Conservation (phyloP, 768 basidiomycete genomes). For the Favolaschia claudopus region DNA sequence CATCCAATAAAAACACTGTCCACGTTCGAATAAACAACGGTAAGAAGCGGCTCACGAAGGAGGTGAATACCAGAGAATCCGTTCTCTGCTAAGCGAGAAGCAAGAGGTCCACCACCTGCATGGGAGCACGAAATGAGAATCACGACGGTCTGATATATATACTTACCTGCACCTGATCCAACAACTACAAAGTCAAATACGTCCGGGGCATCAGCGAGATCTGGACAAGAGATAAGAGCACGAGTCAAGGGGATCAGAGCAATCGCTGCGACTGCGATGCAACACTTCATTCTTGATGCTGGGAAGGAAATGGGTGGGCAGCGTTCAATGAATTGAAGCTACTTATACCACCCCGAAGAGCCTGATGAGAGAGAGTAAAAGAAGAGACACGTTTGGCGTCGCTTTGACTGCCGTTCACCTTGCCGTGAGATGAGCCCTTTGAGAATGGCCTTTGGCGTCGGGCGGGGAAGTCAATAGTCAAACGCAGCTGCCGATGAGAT, state of each 20-base stretch:
- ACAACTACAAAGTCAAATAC: conserved; percentile 19
- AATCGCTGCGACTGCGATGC: not conserved
- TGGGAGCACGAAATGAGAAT: conserved; percentile 33
- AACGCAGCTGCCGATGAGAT: too few relatives aligned
- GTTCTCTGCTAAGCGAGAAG: conserved; percentile 34
- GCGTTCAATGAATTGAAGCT: too few relatives aligned
- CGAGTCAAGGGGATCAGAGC: not conserved
- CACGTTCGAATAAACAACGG: too few relatives aligned
- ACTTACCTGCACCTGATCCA: conserved; percentile 12
- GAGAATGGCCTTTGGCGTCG: too few relatives aligned
- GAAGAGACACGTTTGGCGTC: too few relatives aligned
- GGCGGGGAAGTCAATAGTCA: too few relatives aligned
- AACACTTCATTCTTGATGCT: not conserved
- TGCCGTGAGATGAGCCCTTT: too few relatives aligned
- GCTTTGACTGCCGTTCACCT: too few relatives aligned
- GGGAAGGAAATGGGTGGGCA: too few relatives aligned
- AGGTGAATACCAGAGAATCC: conserved; percentile 32
- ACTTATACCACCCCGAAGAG: too few relatives aligned
- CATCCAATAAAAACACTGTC: conserved; percentile 22
- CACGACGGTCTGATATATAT: too few relatives aligned
- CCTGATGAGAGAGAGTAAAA: too few relatives aligned
- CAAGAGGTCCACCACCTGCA: conserved; percentile 38
- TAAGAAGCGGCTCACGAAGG: not conserved
- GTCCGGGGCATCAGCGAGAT: conserved; percentile 1
- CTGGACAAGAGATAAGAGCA: conserved; percentile 8